Evolutionary conservation across 2,329 filamentous ascomycete genomes (phyloP), one percentile per base, ranked within the genome.

Genomic region (Phaeosphaeria sp.): DNA sequence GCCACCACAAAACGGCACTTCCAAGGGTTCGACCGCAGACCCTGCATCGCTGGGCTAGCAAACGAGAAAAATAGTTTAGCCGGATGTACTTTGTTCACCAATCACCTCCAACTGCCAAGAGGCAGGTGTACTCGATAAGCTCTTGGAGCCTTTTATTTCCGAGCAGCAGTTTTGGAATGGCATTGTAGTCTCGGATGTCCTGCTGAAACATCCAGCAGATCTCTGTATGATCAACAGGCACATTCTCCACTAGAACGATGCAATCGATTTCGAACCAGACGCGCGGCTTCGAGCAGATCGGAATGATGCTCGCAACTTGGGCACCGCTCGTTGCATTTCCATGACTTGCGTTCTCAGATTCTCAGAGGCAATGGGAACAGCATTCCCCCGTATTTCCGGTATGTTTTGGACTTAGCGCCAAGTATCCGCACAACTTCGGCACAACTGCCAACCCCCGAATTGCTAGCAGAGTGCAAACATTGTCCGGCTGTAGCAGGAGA

Each of bases 221-320:
- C 53, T 53, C 33, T 59, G 56, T 52, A 51, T 50, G 65, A 72
- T 72, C 66, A 61, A 61, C 67, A 59, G 49, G 50, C 50, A 63
- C 63, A 55, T 64, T 63, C 63, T 62, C 61, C 57, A 55, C 61
- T 51, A 63, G 56, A 53, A 63, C 53, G 56, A 53, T 60, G 50
- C 33, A 59, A 59, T 58, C 56, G 21, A 49, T 50, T 25, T 54
- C 49, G 53, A 68, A 60, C 66, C 63, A 66, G 51, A 62, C 55
- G 57, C 63, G 62, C 63, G 67, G 68, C 66, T 62, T 62, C 66
- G 45, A 51, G 21, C n/a, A 52, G 44, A 58, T 63, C 48, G 50
- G 30, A 53, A 56, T 51, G 40, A 33, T 53, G 56, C 55, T 22
- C 57, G 39, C 42, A 55, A 48, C 30, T 48, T 40, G 47, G 27